Percentiles rank a stretch among this genome's conserved stretches.
phyloP scores from a whole-genome alignment of 2,329 filamentous ascomycete genomes.

The Neodidymelliopsis sp. region DNA sequence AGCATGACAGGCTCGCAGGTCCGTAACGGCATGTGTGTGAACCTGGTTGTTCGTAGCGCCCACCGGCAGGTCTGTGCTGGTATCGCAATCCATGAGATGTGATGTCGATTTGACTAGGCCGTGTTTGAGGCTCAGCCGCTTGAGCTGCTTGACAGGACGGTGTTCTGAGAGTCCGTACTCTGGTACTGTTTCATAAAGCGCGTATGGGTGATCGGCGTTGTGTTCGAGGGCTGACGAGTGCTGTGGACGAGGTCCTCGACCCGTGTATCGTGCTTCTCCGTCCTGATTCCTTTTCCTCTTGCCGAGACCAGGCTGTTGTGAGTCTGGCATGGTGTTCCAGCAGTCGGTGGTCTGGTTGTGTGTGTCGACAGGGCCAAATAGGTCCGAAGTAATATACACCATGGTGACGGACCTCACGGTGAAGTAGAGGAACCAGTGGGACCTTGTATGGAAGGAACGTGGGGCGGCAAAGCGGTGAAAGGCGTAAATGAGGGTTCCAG shows the following conservation, averaged over 20 bases:
- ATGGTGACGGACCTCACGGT: slow-evolving; percentile 32
- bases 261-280: slow-evolving; percentile 16
- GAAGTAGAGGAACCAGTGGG: slow-evolving; percentile 14
- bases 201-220: slow-evolving; percentile 24
- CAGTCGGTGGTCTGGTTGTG: slow-evolving; percentile 17
- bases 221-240: slow-evolving; percentile 22
- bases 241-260: slow-evolving; percentile 2
- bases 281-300: slow-evolving; percentile 40
- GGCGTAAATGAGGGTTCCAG: background rate
- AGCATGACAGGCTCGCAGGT: slow-evolving; percentile 66
- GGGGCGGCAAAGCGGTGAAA: slow-evolving; percentile 16
- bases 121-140: slow-evolving; percentile 33
- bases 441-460: slow-evolving; percentile 19
- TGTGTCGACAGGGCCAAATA: slow-evolving; percentile 36
- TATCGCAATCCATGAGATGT: slow-evolving; percentile 44
- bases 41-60: background rate
- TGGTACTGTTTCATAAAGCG: slow-evolving; percentile 12
- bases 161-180: slow-evolving; percentile 26
- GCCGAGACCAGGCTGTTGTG: slow-evolving; percentile 31
- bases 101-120: slow-evolving; percentile 38
- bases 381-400: slow-evolving; percentile 48
- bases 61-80: slow-evolving; percentile 1
- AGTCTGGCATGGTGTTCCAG: slow-evolving; percentile 32
- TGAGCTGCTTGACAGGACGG: slow-evolving; percentile 44
- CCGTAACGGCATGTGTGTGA: slow-evolving; percentile 20